Conservation (phyloP, 164 flowering plant genomes). For the Piper longum region DNA sequence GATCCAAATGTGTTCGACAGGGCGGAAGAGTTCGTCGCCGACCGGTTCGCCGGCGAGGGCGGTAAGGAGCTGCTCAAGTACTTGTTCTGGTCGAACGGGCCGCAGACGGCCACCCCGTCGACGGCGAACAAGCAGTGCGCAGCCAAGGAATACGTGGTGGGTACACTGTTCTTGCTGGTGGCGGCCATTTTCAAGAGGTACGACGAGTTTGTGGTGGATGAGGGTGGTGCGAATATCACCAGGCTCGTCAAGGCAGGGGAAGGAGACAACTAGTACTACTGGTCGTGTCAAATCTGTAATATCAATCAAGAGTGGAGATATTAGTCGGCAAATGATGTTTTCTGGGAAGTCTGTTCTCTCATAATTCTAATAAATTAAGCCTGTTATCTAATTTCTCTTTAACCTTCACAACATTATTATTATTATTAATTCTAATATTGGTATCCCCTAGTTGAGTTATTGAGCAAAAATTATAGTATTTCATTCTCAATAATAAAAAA, state of each 20-base stretch:
- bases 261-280: neutral
- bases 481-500: too few species aligned
- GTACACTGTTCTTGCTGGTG: conserved; percentile 43
- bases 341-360: too few species aligned
- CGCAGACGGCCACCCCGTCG: conserved; percentile 59
- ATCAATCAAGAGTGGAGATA: too few species aligned
- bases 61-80: conserved; percentile 47
- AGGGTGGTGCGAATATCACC: neutral
- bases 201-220: conserved; percentile 27
- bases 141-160: conserved; percentile 54
- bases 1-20: conserved; percentile 51
- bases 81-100: conserved; percentile 87
- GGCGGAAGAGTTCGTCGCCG: conserved; percentile 48
- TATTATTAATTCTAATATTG: too few species aligned
- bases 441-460: too few species aligned
- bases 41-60: conserved; percentile 40
- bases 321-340: too few species aligned
- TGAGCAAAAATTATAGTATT: too few species aligned
- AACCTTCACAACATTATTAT: too few species aligned
- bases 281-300: neutral
- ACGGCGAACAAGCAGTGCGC: conserved; percentile 69
- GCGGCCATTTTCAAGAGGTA: conserved; percentile 53
- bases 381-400: too few species aligned
- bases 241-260: conserved; percentile 3
- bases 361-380: too few species aligned